Evolutionary conservation across 805 yeast species (phyloP), one percentile per base, ranked within the genome.

Genomic region (Isabelozyma heimii): DNA sequence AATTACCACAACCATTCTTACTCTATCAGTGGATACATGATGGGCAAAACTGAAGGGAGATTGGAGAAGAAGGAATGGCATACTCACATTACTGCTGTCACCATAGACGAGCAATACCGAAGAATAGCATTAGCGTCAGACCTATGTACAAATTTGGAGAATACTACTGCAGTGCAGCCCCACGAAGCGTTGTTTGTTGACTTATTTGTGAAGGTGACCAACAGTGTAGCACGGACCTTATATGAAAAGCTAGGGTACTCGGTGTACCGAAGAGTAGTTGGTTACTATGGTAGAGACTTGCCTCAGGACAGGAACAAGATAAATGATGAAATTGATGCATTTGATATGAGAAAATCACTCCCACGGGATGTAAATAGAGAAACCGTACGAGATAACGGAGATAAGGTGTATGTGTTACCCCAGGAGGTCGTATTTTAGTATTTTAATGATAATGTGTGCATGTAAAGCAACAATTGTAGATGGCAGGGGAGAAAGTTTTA

Each of bases 11-110:
- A 49, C 26, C 56, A 55, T 50, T 44, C 41, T 3, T 28, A 49
- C 38, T 67, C 63, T 43, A 69, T 73, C 27, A 74, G 88, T 33
- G 92, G 91, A 0, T 87, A 87, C 62, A 85, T 94, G 96, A 83
- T 94, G 83, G 98, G 95, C n/a, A 94, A 94, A 65, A 85, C 96
- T 0, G 99, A 94, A 65, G 99, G 99, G 0, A 74, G 69, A 44
- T 48, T 73, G 37, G 52, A 74, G 37, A 82, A 78, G 5, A 81
- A 77, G 43, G 94, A 91, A 51, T 92, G 97, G 97, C 99, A 94
- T 62, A 82, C 96, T 1, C 99, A 94, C 65, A 91, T 94, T 44
- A 90, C 98, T 0, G 98, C 99, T 0, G 97, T 94, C 3, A 91
- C 98, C 0, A 87, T 94, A 1, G 86, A 87, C 50, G 85, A 89